Conservation (phyloP, 352 stramenopile species). For the Globisporangium ultimum region DNA sequence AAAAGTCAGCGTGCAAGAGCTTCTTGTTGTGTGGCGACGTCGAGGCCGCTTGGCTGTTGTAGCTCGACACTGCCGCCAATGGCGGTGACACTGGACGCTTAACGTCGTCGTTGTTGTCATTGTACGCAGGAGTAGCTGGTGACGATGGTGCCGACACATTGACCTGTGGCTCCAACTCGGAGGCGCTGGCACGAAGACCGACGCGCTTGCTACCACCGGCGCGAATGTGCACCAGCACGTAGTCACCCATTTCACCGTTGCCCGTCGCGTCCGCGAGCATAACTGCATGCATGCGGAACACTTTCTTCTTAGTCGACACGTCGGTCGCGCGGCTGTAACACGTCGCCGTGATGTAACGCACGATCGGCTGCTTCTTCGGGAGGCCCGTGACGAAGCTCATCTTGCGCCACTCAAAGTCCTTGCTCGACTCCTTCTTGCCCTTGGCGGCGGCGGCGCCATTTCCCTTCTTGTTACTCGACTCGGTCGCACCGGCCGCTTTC, state of each 20-base stretch:
- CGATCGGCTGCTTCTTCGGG: slow-evolving; percentile 67
- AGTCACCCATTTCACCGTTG: slow-evolving; percentile 42
- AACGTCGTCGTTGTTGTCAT: slow-evolving; percentile 8
- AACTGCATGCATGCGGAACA: slow-evolving; percentile 78
- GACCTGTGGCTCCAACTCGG: slow-evolving; percentile 15
- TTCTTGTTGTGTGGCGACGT: slow-evolving; percentile 48
- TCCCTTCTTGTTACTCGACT: slow-evolving; percentile 17
- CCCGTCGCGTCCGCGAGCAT: slow-evolving; percentile 59
- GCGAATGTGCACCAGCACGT: slow-evolving; percentile 75
- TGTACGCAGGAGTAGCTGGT: slow-evolving; percentile 17
- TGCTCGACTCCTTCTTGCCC: slow-evolving; percentile 49
- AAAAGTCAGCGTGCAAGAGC: slow-evolving; percentile 30
- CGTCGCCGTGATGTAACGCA: slow-evolving; percentile 76
- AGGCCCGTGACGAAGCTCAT: slow-evolving; percentile 82
- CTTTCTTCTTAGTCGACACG: slow-evolving; percentile 61
- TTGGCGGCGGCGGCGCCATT: slow-evolving; percentile 20
- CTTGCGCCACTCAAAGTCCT: slow-evolving; percentile 80
- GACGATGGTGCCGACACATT: neutral
- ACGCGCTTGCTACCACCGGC: slow-evolving; percentile 67
- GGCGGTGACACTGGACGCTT: slow-evolving; percentile 36
- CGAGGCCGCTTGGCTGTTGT: slow-evolving; percentile 37
- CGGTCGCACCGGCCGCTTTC: slow-evolving; percentile 20
- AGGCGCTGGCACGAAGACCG: slow-evolving; percentile 40
- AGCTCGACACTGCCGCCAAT: slow-evolving; percentile 29
- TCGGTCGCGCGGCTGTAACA: slow-evolving; percentile 65